Conservation (phyloP, 441 rosid genomes). For the Euphorbia celastroides region DNA sequence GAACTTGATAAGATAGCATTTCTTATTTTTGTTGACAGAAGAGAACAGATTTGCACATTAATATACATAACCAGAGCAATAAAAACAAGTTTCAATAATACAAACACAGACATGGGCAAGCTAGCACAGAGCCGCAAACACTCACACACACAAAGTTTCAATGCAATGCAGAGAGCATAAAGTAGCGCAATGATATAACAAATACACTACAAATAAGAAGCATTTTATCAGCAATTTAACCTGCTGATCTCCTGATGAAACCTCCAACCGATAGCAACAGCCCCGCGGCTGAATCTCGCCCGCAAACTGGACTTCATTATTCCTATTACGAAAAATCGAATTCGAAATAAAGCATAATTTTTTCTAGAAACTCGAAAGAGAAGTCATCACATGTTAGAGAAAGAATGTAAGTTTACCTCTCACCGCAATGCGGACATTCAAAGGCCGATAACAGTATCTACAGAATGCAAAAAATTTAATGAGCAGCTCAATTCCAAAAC, state of each 20-base stretch:
- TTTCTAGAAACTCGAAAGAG: neutral
- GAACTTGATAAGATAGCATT: neutral
- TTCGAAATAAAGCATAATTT: too few relatives aligned
- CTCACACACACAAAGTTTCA: neutral
- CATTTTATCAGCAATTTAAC: slow-evolving; percentile 24
- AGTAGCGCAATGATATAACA: neutral
- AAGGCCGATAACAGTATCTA: slow-evolving; percentile 90
- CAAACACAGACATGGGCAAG: neutral
- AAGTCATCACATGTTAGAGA: neutral
- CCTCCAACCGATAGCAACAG: slow-evolving; percentile 49
- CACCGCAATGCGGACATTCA: slow-evolving; percentile 84
- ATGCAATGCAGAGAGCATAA: neutral
- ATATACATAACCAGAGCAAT: neutral
- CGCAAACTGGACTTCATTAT: slow-evolving; percentile 95
- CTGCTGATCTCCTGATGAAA: slow-evolving; percentile 60
- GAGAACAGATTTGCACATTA: neutral
- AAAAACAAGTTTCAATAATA: neutral
- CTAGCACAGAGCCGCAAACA: neutral
- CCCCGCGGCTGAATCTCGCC: slow-evolving; percentile 85
- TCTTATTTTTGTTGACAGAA: slow-evolving; percentile 2
- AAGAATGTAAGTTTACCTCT: slow-evolving; percentile 46
- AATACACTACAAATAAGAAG: neutral
- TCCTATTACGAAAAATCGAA: slow-evolving; percentile 34
- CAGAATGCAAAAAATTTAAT: slow-evolving; percentile 1
- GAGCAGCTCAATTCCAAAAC: too few relatives aligned